Base-by-base conservation (phyloP, 2,329 filamentous ascomycete genomes). In the Pseudogymnoascus pannorum region DNA sequence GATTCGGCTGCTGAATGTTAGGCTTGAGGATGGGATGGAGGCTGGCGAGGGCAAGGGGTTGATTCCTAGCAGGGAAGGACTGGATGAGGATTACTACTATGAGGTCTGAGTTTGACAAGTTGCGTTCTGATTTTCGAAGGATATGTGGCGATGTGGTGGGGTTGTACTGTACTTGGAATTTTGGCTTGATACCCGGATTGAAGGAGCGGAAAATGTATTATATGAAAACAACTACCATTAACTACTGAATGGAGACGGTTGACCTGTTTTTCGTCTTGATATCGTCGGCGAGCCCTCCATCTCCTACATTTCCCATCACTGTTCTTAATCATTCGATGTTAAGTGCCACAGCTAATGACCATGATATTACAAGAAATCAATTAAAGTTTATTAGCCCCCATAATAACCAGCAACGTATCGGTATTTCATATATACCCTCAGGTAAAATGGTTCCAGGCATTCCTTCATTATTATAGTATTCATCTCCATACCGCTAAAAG, bases 81-180 rank as follows among this genome's bases (percentile, higher is more conserved):
- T 97, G 66, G 91, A 96, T 73, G 91, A 96, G 66, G 88, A 97
- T 73, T 99, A 95, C 74, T 97, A 88, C 76, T 97, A 95, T 76
- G 90, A 93, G 73, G 81, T 89, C 44, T 89, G 68, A 76, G 36
- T 18, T 29, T 26, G 6, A 16, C 16, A 24, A 18, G 42, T 35
- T 1, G 8, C 5, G 48, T 54, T 54, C 26, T 54, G 26, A 12
- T 54, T 54, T 54, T 31, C 26, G 48, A 54, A 9, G 44, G 12
- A 54, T 20, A 54, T 54, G 26, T 20, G 57, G 48, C 42, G 51
- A 51, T 31, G 36, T 48, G 20, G 38, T 7, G 26, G 58, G 58
- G 36, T 59, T 42, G 35, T n/a, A n/a, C 24, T 16, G 48, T 60
- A 60, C 58, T 60, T 48, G 58, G 44, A 60, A 54, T 54, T 54